Base-by-base conservation (phyloP, 2,329 filamentous ascomycete genomes). In the Dactylellina drechsleri region DNA sequence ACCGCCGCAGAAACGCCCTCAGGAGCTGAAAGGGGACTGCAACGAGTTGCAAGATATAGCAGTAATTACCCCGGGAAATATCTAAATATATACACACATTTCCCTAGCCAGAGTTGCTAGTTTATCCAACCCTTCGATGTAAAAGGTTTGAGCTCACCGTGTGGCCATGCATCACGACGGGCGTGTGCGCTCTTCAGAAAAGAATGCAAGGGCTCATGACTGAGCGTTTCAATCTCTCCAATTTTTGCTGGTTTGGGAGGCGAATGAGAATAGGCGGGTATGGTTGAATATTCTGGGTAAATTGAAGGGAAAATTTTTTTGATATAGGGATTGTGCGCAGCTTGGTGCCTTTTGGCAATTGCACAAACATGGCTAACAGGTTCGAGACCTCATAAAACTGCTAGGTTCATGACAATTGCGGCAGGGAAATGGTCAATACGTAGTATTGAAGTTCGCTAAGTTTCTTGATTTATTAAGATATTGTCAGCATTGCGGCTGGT, bases 201-300 rank as follows among this genome's bases (percentile, higher is more conserved):
- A 12, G 7, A 47, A 52, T 18, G 18, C 16, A 13, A 18, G 40
- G 18, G n/a, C 47, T 61, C 54, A 23, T 23, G 23, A 23, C 20
- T 54, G 57, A 67, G 56, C 36, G 45, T 52, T 67, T 66, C 52
- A 50, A 23, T 50, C 26, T 65, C 49, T 56, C 20, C 18, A 16
- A 23, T 54, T 64, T 54, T 65, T 16, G 54, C 18, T 54, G 26
- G n/a, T 54, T 61, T 49, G 52, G 58, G 66, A 71, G 66, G 66
- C 59, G 66, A 65, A 43, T 43, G 59, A 64, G n/a, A 57, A 71
- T 71, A 71, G 66, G 66, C 66, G 66, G 64, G 64, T 65, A 62
- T 58, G 66, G 66, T 71, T 71, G 66, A 71, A 71, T 71, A 53
- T 15, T 40, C 52, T 65, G 45, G 57, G 40, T 56, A 53, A 62